Conservation (phyloP, 441 rosid genomes). For the Rhodomyrtus psidioides region DNA sequence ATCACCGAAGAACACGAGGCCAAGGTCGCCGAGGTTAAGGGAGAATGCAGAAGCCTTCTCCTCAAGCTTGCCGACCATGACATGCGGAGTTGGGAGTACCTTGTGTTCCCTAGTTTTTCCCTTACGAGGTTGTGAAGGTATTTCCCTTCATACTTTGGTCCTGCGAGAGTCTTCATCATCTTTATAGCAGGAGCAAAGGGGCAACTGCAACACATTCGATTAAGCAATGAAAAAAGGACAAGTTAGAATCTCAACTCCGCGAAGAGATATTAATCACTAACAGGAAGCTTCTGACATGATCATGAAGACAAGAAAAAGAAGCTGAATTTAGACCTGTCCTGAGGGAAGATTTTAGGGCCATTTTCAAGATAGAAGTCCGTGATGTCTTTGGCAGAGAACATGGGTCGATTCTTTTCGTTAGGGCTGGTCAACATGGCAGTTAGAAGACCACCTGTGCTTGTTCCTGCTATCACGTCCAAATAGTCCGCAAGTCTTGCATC, state of each 20-base stretch:
- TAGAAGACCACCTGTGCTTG: slow-evolving; percentile 1
- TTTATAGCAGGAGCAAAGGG: not conserved
- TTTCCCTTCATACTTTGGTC: not conserved
- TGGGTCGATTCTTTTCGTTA: not conserved
- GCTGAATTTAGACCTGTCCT: not conserved
- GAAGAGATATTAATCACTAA: not conserved
- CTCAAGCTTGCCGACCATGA: too few relatives aligned
- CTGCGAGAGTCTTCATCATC: not conserved
- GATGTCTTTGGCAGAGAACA: not conserved
- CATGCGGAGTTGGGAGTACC: too few relatives aligned
- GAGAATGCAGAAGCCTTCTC: too few relatives aligned
- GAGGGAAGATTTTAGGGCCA: slow-evolving; percentile 1
- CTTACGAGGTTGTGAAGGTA: not conserved
- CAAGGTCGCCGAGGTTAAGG: too few relatives aligned
- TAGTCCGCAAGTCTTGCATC: not conserved
- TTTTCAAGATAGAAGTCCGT: not conserved
- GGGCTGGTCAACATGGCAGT: not conserved
- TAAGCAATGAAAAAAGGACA: not conserved
- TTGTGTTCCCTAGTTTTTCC: not conserved
- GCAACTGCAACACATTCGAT: not conserved
- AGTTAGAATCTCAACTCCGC: not conserved
- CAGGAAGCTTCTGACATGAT: not conserved
- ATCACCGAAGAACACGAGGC: too few relatives aligned
- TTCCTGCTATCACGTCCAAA: slow-evolving; percentile 1
- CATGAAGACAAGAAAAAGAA: not conserved